Conservation (phyloP, 2,329 filamentous ascomycete genomes). For the Paraconiothyrium brasiliense region DNA sequence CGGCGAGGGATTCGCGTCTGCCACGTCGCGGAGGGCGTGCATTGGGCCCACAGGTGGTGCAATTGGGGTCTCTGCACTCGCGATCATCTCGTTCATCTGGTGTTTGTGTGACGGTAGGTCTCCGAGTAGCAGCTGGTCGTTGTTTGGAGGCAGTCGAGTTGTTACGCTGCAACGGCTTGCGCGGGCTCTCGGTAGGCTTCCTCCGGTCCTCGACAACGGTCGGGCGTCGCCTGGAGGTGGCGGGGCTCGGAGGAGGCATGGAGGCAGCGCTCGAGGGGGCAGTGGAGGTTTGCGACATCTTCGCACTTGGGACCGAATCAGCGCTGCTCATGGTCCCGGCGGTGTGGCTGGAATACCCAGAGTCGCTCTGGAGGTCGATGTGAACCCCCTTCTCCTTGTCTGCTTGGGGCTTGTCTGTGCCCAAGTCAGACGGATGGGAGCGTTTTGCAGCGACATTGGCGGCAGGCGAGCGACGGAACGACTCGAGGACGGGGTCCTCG, state of each 20-base stretch:
- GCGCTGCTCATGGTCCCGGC: constrained; percentile 62
- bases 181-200: constrained; percentile 33
- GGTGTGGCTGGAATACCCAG: constrained; percentile 69
- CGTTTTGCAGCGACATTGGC: constrained; percentile 62
- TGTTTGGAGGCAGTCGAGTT: constrained; percentile 36
- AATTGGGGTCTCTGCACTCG: constrained; percentile 48
- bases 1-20: constrained; percentile 29
- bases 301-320: constrained; percentile 59
- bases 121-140: constrained; percentile 22
- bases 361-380: constrained; percentile 66
- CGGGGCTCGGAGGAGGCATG: constrained; percentile 30
- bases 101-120: constrained; percentile 20
- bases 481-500: constrained; percentile 28
- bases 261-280: constrained; percentile 27
- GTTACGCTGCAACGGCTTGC: constrained; percentile 35
- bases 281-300: constrained; percentile 38
- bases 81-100: constrained; percentile 18
- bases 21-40: constrained; percentile 23
- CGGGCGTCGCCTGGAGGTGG: constrained; percentile 30
- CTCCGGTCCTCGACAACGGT: constrained; percentile 30
- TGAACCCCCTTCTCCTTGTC: constrained; percentile 41
- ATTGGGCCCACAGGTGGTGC: constrained; percentile 37
- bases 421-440: constrained; percentile 51
- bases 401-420: constrained; percentile 38
- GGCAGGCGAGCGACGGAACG: constrained; percentile 55